Percentiles rank a stretch among this genome's conserved stretches.
These are phyloP conservation scores for Mortierella sp. DNA, from an alignment of 371 early-diverging fungal genomes.

Conservation along the genomic window DNA sequence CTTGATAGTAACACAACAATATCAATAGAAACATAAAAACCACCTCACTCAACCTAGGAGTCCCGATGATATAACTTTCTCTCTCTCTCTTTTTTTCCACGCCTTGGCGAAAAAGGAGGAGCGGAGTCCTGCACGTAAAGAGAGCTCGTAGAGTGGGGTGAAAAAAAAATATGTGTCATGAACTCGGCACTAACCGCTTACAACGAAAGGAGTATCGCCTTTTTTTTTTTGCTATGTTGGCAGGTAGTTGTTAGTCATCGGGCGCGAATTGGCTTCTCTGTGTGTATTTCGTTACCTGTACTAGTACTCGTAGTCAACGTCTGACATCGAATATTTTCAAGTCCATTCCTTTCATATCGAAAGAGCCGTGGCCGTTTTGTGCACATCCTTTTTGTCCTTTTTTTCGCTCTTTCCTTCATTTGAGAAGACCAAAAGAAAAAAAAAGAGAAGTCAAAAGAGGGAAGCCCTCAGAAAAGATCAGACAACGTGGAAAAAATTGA, in stretches of 20 bases:
- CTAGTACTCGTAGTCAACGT: not conserved
- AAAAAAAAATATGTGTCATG: not conserved
- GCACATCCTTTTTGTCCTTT: not conserved
- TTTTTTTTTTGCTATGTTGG: not conserved
- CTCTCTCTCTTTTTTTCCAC: not conserved
- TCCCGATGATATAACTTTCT: not conserved
- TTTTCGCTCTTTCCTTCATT: too few relatives aligned
- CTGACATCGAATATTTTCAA: not conserved
- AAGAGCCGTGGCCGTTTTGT: slow-evolving; percentile 8
- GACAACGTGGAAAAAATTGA: not conserved
- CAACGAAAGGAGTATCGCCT: not conserved
- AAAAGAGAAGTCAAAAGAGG: not conserved
- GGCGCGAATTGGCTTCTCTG: not conserved
- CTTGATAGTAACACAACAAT: not conserved
- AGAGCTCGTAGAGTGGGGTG: not conserved
- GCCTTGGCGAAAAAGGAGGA: not conserved
- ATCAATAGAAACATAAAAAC: not conserved
- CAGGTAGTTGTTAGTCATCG: not conserved
- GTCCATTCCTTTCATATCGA: not conserved
- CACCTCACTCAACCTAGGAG: not conserved
- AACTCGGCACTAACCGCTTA: not conserved
- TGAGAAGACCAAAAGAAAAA: not conserved
- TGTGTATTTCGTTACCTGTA: not conserved
- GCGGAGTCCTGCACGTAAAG: not conserved
- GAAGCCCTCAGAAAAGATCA: not conserved